Conservation (phyloP, 2,329 filamentous ascomycete species). For the Fusarium nelsonii region DNA sequence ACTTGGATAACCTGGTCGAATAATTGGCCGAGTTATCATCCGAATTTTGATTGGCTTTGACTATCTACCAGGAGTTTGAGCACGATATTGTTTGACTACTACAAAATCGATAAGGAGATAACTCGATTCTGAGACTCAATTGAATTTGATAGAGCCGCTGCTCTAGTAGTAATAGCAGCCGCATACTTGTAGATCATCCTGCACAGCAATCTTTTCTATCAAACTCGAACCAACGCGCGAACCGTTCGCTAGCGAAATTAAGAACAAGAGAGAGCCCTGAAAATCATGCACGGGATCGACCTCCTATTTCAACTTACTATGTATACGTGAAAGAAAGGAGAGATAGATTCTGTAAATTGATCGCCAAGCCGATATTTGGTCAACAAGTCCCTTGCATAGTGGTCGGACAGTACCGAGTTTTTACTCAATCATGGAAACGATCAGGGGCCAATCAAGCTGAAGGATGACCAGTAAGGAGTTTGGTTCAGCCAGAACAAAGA, state of each 20-base stretch:
- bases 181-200: background rate
- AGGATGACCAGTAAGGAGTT: constrained; percentile 12
- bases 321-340: background rate
- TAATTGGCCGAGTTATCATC: background rate
- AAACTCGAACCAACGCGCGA: background rate
- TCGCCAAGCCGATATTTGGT: constrained; percentile 8
- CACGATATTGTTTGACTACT: background rate
- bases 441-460: constrained; percentile 27
- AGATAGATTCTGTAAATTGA: constrained; percentile 3
- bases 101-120: constrained; percentile 5
- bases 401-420: constrained; percentile 18
- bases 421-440: background rate
- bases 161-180: background rate
- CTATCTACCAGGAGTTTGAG: background rate
- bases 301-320: constrained; percentile 16
- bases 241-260: constrained; percentile 3
- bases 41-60: background rate
- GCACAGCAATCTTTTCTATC: background rate
- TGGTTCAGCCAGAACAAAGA: constrained; percentile 9
- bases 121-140: background rate
- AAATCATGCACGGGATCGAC: constrained; percentile 9
- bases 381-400: constrained; percentile 17
- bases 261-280: background rate
- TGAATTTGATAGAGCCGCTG: background rate
- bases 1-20: background rate